Evolutionary conservation across 371 early-diverging fungal genomes (phyloP).

Genomic region (Funneliformis caledonium): DNA sequence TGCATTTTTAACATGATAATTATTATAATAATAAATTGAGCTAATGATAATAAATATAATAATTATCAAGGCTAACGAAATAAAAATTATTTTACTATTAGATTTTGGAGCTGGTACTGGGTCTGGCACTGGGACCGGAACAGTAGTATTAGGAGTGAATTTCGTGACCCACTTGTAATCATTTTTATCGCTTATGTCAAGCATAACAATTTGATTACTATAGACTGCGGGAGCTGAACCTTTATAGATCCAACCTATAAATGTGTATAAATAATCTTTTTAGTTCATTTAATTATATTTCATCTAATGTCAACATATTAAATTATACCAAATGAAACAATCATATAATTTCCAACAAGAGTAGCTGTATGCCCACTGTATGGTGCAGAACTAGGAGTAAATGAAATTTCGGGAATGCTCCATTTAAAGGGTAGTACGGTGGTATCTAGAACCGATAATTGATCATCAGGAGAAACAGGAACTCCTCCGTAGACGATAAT

Average conservation of each 20-base stretch:
- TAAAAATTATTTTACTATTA: too few relatives aligned
- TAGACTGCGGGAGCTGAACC: too few relatives aligned
- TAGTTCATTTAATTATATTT: background rate
- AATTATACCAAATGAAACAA: background rate
- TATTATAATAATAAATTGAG: too few relatives aligned
- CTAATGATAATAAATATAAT: too few relatives aligned
- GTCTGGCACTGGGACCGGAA: too few relatives aligned
- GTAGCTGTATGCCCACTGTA: background rate
- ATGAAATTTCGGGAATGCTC: background rate
- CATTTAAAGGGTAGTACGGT: background rate
- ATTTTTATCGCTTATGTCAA: background rate
- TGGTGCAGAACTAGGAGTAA: background rate
- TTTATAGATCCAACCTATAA: background rate
- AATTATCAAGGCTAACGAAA: too few relatives aligned
- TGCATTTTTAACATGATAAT: too few relatives aligned
- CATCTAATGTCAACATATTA: background rate
- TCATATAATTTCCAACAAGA: background rate
- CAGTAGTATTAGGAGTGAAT: background rate
- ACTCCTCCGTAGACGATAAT: background rate
- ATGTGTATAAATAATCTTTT: background rate
- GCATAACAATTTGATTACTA: background rate
- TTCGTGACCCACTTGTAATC: background rate
- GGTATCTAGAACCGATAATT: background rate
- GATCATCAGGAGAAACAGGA: background rate
- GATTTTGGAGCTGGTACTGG: too few relatives aligned